Evolutionary conservation across 805 yeast genomes (phyloP).

Genomic region (Pichia ethanolica): DNA sequence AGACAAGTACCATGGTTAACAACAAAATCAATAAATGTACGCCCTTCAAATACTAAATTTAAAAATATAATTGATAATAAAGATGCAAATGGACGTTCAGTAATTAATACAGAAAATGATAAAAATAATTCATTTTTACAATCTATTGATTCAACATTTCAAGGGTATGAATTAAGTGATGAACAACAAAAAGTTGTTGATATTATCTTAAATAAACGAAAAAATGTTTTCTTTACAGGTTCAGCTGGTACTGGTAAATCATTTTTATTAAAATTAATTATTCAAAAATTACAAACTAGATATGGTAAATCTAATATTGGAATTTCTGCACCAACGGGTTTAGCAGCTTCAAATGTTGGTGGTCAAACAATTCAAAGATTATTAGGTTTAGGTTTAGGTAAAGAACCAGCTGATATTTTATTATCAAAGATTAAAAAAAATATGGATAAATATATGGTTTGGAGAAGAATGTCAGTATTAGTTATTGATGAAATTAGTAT

Average conservation of each 20-base stretch:
- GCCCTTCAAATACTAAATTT: neutral
- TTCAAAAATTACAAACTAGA: constrained; percentile 40
- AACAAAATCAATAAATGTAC: neutral
- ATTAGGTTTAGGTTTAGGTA: constrained; percentile 72
- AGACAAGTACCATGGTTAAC: constrained; percentile 4
- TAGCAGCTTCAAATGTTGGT: constrained; percentile 77
- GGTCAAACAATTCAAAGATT: constrained; percentile 73
- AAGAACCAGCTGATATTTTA: constrained; percentile 40
- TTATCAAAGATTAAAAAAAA: constrained; percentile 47
- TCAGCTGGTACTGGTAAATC: constrained; percentile 97
- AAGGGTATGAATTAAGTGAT: constrained; percentile 6
- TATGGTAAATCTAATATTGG: constrained; percentile 50
- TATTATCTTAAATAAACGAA: constrained; percentile 40
- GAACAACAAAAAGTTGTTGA: constrained; percentile 45
- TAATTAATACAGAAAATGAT: neutral
- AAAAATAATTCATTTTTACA: neutral
- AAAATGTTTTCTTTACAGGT: constrained; percentile 69
- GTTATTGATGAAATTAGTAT: constrained; percentile 75
- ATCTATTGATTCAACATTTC: constrained; percentile 1
- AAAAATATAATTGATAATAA: constrained; percentile 1
- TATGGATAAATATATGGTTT: constrained; percentile 41
- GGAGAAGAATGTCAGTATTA: constrained; percentile 52
- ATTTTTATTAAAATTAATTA: constrained; percentile 61
- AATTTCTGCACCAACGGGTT: constrained; percentile 78
- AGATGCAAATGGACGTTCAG: neutral